Evolutionary conservation across 2,329 filamentous ascomycete genomes (phyloP).

Genomic region (Parasarocladium wereldwijsianum): DNA sequence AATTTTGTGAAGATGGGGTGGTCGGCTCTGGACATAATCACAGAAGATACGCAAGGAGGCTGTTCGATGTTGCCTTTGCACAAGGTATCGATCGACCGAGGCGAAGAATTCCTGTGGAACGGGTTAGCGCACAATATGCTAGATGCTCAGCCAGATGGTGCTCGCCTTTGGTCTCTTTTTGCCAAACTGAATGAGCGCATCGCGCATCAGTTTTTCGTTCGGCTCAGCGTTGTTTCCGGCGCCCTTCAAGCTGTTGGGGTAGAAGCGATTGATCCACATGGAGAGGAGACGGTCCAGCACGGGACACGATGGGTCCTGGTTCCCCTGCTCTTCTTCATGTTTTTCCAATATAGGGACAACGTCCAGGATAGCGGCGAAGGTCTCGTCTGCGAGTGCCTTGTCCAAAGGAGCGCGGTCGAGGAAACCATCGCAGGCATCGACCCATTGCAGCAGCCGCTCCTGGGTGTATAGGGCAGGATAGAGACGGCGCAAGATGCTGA

Average conservation of each 20-base stretch:
- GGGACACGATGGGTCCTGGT: conserved; percentile 23
- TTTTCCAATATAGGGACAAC: conserved; percentile 49
- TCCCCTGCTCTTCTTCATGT: conserved; percentile 28
- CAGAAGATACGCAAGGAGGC: conserved; percentile 52
- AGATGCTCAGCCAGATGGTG: neutral
- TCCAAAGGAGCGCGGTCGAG: conserved; percentile 37
- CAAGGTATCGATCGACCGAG: conserved; percentile 49
- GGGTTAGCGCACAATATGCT: conserved; percentile 2
- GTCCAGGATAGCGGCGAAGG: conserved; percentile 47
- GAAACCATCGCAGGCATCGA: conserved; percentile 32
- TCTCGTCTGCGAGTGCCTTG: conserved; percentile 48
- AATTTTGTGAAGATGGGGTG: conserved; percentile 65
- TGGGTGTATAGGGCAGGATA: conserved; percentile 49
- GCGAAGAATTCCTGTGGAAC: conserved; percentile 45
- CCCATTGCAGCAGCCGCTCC: conserved; percentile 55
- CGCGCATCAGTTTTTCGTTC: conserved; percentile 34
- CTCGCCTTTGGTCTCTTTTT: conserved; percentile 48
- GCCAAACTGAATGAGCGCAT: conserved; percentile 44
- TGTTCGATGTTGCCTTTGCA: conserved; percentile 48
- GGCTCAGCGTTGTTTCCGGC: conserved; percentile 23
- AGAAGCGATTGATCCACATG: conserved; percentile 39
- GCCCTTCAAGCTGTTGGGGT: conserved; percentile 20
- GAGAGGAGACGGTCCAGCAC: conserved; percentile 42
- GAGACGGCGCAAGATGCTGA: conserved; percentile 50
- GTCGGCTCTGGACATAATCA: conserved; percentile 59